phyloP scores from a whole-genome alignment of 2,329 filamentous ascomycete genomes.

The Fusarium abutilonis region DNA sequence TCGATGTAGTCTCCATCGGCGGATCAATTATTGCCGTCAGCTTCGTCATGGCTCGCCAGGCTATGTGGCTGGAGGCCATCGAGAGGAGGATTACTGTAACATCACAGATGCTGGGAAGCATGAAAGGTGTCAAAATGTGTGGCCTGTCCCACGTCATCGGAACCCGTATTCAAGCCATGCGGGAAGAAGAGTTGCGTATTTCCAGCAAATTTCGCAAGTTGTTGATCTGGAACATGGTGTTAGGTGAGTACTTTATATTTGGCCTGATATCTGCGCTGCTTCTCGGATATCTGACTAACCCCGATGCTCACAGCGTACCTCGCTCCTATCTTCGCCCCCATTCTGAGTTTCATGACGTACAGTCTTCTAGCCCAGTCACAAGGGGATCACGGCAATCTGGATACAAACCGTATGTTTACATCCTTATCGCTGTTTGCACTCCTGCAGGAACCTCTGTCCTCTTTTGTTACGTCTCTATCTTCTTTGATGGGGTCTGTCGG shows the following conservation, averaged over 20 bases:
- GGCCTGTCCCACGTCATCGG: constrained; percentile 38
- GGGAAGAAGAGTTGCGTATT: constrained; percentile 18
- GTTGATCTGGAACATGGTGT: constrained; percentile 35
- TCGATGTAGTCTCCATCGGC: constrained; percentile 31
- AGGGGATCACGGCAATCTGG: constrained; percentile 13
- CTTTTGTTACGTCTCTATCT: constrained; percentile 21
- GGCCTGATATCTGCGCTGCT: neutral
- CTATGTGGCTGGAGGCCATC: constrained; percentile 45
- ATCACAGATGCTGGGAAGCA: constrained; percentile 43
- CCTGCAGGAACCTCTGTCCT: constrained; percentile 20
- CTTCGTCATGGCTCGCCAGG: constrained; percentile 43
- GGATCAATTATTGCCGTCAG: constrained; percentile 41
- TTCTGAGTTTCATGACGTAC: constrained; percentile 29
- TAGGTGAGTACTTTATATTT: constrained; percentile 25
- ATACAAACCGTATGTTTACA: constrained; percentile 35
- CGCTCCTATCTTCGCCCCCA: constrained; percentile 30
- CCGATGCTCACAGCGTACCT: constrained; percentile 11
- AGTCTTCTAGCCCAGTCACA: constrained; percentile 25
- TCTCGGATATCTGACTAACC: neutral
- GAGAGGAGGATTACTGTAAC: constrained; percentile 45
- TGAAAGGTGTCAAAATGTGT: constrained; percentile 50
- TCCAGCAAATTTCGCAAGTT: constrained; percentile 28
- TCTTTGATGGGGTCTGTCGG: constrained; percentile 33
- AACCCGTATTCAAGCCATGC: constrained; percentile 16
- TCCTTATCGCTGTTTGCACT: constrained; percentile 31